Evolutionary conservation across 495 filamentous ascomycete species (phyloP), one percentile per base, ranked within the genome.

Genomic region (Penicillium cosmopolitanum): DNA sequence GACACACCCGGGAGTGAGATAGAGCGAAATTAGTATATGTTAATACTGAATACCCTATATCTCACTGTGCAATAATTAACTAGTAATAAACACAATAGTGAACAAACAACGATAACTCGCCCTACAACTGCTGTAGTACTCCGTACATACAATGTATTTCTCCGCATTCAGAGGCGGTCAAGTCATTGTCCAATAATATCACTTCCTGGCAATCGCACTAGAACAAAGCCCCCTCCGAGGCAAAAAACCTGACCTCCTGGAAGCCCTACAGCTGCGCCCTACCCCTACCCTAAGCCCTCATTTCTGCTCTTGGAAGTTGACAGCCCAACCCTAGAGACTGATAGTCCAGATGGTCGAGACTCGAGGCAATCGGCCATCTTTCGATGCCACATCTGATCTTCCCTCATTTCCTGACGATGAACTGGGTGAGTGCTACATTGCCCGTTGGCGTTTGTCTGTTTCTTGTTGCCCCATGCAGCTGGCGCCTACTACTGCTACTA

Each of bases 201-300:
- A 13, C 36, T 0, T 9, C 0, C 6, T 31, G 9, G 2, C 12
- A 5, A 38, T 36, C 15, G 11, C 36, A 38, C 28, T 31, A 38
- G 36, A 38, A 44, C 19, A 44, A 44, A 44, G 28, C 28, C 28
- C 28, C 28, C 28, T 4, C 28, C 28, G 28, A 31, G 28, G 28
- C 28, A 31, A 44, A 46, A 50, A 57, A 50, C 55, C 63, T 57
- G 36, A 51, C 50, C 59, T 63, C 58, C 56, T 23, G 56, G 50
- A 66, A 66, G 69, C 65, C 66, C 65, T 72, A 66, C 64, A 64
- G 63, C 69, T 68, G 75, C 75, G 78, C 78, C 78, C 78, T 80
- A 77, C 67, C 75, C 76, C 76, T 79, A 80, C 75, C 76, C 76
- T 79, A 80, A 80, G 77, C 77, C 77, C 77, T 80, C 71, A 80